These are phyloP conservation scores for Cenchrus americanus DNA, from an alignment of 176 grass and related monocot species.

Conservation along the genomic window DNA sequence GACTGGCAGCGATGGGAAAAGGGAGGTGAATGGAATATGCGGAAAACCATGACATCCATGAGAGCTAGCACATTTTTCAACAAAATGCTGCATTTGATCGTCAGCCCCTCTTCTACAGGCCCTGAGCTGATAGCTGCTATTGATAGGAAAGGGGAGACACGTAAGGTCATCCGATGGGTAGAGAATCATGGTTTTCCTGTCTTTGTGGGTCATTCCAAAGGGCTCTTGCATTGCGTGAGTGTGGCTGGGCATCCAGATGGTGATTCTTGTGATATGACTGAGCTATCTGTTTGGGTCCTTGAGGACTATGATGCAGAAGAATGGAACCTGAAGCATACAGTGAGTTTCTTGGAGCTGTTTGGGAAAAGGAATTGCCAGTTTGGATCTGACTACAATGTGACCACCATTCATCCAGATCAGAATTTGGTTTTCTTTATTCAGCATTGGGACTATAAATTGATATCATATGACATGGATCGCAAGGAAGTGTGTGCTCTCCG, in stretches of 20 bases:
- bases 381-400: background rate
- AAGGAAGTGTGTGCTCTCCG: background rate
- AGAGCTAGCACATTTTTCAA: background rate
- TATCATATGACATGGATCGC: constrained; percentile 25
- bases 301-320: background rate
- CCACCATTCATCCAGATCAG: constrained; percentile 7
- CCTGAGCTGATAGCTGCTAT: background rate
- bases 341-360: constrained; percentile 8
- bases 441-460: background rate
- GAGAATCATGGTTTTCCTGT: background rate
- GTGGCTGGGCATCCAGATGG: background rate
- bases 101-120: background rate
- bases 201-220: background rate
- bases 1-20: background rate
- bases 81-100: background rate
- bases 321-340: constrained; percentile 19
- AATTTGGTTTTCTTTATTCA: constrained; percentile 32
- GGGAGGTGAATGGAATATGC: background rate
- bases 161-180: background rate
- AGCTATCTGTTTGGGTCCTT: constrained; percentile 5
- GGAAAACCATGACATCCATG: background rate
- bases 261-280: background rate
- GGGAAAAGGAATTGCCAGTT: background rate
- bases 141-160: background rate
- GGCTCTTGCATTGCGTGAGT: background rate